These are phyloP conservation scores for Neurospora sp. DNA, from an alignment of 495 filamentous ascomycete genomes.

Conservation along the genomic window DNA sequence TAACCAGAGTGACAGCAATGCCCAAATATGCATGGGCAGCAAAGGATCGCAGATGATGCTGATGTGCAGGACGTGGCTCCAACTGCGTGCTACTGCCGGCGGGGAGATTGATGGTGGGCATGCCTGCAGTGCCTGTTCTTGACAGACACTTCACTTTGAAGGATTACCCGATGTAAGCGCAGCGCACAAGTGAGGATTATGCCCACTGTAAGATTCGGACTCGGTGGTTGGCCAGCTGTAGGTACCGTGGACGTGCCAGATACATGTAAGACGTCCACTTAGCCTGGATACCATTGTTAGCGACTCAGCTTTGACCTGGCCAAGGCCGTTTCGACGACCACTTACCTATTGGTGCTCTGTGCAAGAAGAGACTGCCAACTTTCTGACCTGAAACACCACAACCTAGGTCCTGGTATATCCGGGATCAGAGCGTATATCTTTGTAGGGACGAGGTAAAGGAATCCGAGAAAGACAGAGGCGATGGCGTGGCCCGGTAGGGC, in stretches of 20 bases:
- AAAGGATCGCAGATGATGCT: neutral
- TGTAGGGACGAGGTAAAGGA: neutral
- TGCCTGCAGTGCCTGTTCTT: slow-evolving; percentile 20
- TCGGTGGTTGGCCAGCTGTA: slow-evolving; percentile 16
- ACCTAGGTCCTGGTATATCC: neutral
- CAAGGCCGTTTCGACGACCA: neutral
- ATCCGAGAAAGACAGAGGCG: neutral
- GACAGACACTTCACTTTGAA: slow-evolving; percentile 17
- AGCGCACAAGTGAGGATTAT: slow-evolving; percentile 3
- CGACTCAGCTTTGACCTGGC: neutral
- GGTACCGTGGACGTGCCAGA: neutral
- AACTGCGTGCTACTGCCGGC: slow-evolving; percentile 23
- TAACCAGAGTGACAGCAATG: slow-evolving; percentile 17
- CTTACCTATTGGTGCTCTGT: neutral
- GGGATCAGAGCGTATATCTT: neutral
- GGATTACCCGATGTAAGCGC: slow-evolving; percentile 12
- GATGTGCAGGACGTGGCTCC: slow-evolving; percentile 9
- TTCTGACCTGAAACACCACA: neutral
- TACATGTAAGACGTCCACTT: neutral
- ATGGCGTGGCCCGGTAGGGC: neutral
- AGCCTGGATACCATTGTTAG: neutral
- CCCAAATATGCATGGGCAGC: slow-evolving; percentile 21
- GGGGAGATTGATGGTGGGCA: slow-evolving; percentile 32
- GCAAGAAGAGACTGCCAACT: neutral
- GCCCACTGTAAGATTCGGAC: slow-evolving; percentile 13